Evolutionary conservation across 2,329 filamentous ascomycete genomes (phyloP), one percentile per base, ranked within the genome.

Genomic region (Septoria linicola): DNA sequence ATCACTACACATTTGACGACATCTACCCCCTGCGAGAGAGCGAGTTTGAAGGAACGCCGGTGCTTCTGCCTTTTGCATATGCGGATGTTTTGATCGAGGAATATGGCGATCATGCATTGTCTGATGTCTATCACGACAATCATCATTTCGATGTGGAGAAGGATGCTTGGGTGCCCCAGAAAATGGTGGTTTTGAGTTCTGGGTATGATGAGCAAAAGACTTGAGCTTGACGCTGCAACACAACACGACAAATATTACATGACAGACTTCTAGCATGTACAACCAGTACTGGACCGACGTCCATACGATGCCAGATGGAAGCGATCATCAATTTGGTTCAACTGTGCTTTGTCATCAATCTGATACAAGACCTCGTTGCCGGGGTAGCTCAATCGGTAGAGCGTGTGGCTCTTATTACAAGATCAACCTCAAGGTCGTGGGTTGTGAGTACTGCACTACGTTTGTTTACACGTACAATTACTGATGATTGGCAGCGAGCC

Each of bases 11-110:
- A 57, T 74, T 75, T 51, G 68, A 73, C 27, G 74, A 80, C 34
- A 77, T 84, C 20, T 83, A 80, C 59, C 80, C 81, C 1, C 68
- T 84, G 10, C 73, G 80, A 13, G 72, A 77, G 34, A 78, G 72
- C 47, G 65, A 69, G 2, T 82, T 83, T 53, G 81, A 83, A 62
- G 74, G 70, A 35, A 69, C 75, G 4, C 70, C 73, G 0, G 78
- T 77, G 14, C 77, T 77, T 55, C 71, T 84, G 19, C 81, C 81
- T 1, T 83, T 76, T 59, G 73, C 75, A 10, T 83, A 83, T 63
- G 71, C 74, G 7, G 72, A 74, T 30, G 63, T 84, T 20, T 68
- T 83, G 37, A 65, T 71, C 2, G 74, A 79, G 41, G 80, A 83
- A 62, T 83, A 83, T 55, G 78, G 80, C 1, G 53, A 70, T 4